These are phyloP conservation scores for Sclerotiophoma versabilis DNA, from an alignment of 2,329 filamentous ascomycete genomes.

Conservation along the genomic window DNA sequence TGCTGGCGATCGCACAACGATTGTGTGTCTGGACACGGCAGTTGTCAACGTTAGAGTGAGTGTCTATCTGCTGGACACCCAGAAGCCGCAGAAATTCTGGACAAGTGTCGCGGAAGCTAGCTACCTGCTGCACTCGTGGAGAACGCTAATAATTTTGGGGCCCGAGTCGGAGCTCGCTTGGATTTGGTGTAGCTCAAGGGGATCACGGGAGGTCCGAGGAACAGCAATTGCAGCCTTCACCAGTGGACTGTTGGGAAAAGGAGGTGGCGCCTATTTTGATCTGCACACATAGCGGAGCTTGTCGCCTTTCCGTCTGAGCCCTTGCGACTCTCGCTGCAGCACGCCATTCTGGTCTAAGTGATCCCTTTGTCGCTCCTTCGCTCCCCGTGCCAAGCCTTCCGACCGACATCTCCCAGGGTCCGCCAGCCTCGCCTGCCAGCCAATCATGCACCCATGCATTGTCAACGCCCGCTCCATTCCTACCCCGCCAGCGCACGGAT, in stretches of 20 bases:
- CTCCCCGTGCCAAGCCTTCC: constrained; percentile 33
- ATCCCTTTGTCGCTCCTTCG: constrained; percentile 1
- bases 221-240: constrained; percentile 8
- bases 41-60: neutral
- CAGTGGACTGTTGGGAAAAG: constrained; percentile 14
- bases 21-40: constrained; percentile 3
- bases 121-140: constrained; percentile 27
- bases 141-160: constrained; percentile 26
- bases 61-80: neutral
- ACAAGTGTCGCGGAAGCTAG: constrained; percentile 36
- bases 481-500: constrained; percentile 18
- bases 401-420: constrained; percentile 21
- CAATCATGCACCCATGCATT: constrained; percentile 21
- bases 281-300: constrained; percentile 8
- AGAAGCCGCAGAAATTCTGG: constrained; percentile 21
- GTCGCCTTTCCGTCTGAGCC: constrained; percentile 10
- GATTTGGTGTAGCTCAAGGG: constrained; percentile 23
- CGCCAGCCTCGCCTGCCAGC: constrained; percentile 4
- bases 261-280: constrained; percentile 23
- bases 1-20: constrained; percentile 12
- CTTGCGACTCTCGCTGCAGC: constrained; percentile 8
- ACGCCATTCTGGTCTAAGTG: constrained; percentile 54
- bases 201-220: constrained; percentile 13
- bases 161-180: constrained; percentile 27
- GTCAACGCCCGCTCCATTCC: constrained; percentile 11